A percentile compares a stretch with the other conserved stretches of the same genome.
phyloP scores from a whole-genome alignment of 768 basidiomycete genomes.

The Suillus ampliporus region DNA sequence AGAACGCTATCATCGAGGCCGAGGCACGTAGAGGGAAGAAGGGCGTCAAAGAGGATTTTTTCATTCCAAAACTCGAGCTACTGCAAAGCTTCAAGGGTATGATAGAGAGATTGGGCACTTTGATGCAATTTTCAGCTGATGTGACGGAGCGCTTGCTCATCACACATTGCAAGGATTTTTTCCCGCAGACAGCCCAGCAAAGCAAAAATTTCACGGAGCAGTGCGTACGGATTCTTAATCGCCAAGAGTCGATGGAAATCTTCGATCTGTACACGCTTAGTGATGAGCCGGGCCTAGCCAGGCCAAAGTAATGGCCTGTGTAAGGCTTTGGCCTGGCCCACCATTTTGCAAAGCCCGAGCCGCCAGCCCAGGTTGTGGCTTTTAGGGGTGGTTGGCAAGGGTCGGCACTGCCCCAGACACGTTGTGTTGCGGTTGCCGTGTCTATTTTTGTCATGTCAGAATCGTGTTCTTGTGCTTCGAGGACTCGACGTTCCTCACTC shows the following conservation, averaged over 20 bases:
- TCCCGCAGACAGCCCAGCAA: constrained; percentile 29
- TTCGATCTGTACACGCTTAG: constrained; percentile 31
- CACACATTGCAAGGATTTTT: constrained; percentile 36
- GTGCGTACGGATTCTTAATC: constrained; percentile 39
- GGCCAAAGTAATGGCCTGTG: not conserved
- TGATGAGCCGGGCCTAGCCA: not conserved
- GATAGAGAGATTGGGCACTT: constrained; percentile 32
- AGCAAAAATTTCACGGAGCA: constrained; percentile 38
- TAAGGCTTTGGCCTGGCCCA: not conserved
- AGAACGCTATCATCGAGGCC: not conserved
- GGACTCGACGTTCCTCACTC: too few species aligned
- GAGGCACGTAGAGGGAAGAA: constrained; percentile 15
- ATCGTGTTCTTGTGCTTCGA: too few species aligned
- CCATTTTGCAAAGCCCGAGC: not conserved
- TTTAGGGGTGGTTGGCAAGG: not conserved
- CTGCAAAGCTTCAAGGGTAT: constrained; percentile 29
- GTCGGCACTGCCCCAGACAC: not conserved
- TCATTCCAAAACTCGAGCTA: constrained; percentile 48
- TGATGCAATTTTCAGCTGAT: constrained; percentile 43
- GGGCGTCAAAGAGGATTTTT: constrained; percentile 24
- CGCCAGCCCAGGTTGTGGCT: not conserved
- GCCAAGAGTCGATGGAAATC: constrained; percentile 31
- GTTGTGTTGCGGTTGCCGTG: not conserved
- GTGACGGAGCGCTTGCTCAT: constrained; percentile 41
- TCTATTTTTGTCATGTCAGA: not conserved